Base-by-base conservation (phyloP, 345 rosid genomes). In the Odontarrhena argentea region DNA sequence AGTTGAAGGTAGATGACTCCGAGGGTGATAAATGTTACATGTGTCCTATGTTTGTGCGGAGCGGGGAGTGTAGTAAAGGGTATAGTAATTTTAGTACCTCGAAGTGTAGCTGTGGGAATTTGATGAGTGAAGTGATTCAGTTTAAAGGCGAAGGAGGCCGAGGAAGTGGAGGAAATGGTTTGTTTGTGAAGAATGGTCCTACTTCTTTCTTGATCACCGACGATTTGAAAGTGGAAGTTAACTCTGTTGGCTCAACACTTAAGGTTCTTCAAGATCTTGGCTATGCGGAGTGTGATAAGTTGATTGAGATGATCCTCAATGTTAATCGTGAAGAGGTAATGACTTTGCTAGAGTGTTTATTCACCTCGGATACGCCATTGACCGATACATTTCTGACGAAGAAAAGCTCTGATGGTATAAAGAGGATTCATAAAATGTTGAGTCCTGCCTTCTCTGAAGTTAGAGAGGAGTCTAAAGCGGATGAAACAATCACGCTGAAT, bases 311-410 rank as follows among this genome's bases (percentile, higher is more conserved):
- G 68, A 18, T 45, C 36, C 6, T 70, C 3, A 37, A 61, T 1
- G 25, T 70, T 15, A 24, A 45, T 25, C 57, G 4, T 25, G 15
- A 61, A 18, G 50, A 69, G 74, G 51, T 55, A 12, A 8, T 41
- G 18, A 36, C 43, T 28, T 57, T 70, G 46, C 37, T 54, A 18
- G 61, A 53, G 54, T 41, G 61, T 43, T 32, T 64, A 10, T 62
- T 70, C 25, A 35, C 67, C 8, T 70, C 75, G 0, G 54, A 53
- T 15, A 22, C 75, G 43, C 63, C 75, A 11, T 45, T 70, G 44
- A 70, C 75, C 1, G 69, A 70, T 22, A 18, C 67, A 0, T 70
- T 63, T 45, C 56, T 70, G 54, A 43, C 5, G 9, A 70, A 46
- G 42, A 43, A 70, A 62, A 43, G 61, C 28, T 54, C 70, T 2